Percentiles rank a stretch among this genome's conserved stretches.
Evolutionary conservation across 139 green algal species (phyloP).

Genomic region (Pleodorina starrii): DNA sequence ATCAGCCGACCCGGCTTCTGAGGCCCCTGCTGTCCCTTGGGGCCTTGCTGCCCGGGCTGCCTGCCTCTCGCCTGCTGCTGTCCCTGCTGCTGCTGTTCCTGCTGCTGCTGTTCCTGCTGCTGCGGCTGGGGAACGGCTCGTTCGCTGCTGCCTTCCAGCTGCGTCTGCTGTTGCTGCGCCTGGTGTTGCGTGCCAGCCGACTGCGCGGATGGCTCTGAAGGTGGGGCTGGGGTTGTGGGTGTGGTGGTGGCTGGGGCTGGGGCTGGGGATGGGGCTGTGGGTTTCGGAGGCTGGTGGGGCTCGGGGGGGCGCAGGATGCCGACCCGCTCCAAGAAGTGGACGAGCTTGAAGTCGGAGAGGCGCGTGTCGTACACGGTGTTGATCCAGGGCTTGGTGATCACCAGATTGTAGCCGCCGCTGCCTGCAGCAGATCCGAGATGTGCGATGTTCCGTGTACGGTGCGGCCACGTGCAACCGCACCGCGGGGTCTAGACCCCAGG

Average conservation of each 20-base stretch:
- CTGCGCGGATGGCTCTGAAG: too few relatives aligned
- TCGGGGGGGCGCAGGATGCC: conserved; percentile 31
- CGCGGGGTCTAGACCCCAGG: too few relatives aligned
- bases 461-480: too few relatives aligned
- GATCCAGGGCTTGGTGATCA: conserved; percentile 43
- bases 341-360: conserved; percentile 23
- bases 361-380: conserved; percentile 31
- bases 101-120: neutral
- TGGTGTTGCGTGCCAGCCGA: neutral
- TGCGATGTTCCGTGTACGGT: too few relatives aligned
- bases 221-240: too few relatives aligned
- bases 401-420: conserved; percentile 6
- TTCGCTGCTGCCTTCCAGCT: too few relatives aligned
- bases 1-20: neutral
- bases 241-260: too few relatives aligned
- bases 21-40: neutral
- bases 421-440: too few relatives aligned
- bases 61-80: neutral
- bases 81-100: neutral
- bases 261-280: neutral
- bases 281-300: neutral
- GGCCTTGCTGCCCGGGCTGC: neutral
- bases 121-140: too few relatives aligned
- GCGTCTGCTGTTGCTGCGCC: neutral
- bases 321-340: conserved; percentile 4